Evolutionary conservation across 1,139 yeast species (phyloP).

Genomic region (Kurtzmaniella quercitrusa): DNA sequence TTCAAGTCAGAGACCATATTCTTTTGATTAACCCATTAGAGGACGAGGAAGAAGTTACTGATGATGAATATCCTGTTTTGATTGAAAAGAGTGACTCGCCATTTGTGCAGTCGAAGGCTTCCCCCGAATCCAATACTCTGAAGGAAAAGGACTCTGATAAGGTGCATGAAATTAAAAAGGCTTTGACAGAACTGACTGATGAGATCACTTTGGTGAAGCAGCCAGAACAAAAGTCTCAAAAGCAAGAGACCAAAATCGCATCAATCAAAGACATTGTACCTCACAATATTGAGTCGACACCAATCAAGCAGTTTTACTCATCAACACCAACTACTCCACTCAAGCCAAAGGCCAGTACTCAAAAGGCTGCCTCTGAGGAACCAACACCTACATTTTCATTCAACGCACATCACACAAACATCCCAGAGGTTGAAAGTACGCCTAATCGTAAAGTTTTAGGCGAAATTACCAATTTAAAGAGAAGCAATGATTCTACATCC

Average conservation of each 20-base stretch:
- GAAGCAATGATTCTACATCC: slow-evolving; percentile 1
- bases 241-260: background rate
- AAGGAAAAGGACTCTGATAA: background rate
- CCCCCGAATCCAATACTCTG: no score
- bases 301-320: slow-evolving; percentile 1
- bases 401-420: background rate
- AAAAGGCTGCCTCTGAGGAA: slow-evolving; percentile 19
- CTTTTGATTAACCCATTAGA: slow-evolving; percentile 50
- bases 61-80: slow-evolving; percentile 33
- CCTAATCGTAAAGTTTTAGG: background rate
- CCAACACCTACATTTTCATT: slow-evolving; percentile 16
- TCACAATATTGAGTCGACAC: slow-evolving; percentile 2
- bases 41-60: slow-evolving; percentile 40
- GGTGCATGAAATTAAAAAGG: background rate
- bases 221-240: background rate
- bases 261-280: background rate
- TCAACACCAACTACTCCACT: slow-evolving; percentile 17
- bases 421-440: background rate
- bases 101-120: no score
- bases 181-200: background rate
- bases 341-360: slow-evolving; percentile 10
- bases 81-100: slow-evolving; percentile 10
- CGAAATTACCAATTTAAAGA: slow-evolving; percentile 1
- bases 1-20: slow-evolving; percentile 62
- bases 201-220: background rate